Base-by-base conservation (phyloP, 2,329 filamentous ascomycete genomes). In the Nothomitra cinnamomea region DNA sequence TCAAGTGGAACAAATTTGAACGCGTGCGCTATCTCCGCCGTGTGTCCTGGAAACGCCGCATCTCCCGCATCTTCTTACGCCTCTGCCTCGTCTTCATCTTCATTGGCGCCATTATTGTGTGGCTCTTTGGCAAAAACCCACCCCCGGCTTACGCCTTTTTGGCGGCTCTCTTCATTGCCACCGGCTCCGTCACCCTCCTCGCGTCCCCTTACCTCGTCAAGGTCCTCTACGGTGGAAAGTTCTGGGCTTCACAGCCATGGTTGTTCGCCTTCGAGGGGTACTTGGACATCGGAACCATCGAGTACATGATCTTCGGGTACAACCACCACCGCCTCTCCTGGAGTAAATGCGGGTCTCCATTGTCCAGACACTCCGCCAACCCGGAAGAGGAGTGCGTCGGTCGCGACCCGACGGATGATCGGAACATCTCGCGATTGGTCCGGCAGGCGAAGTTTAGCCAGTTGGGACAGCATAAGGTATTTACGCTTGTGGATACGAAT, bases 251-350 rank as follows among this genome's bases (percentile, higher is more conserved):
- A 8, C 68, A 70, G 53, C 63, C 69, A 15, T 70, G 67, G 64
- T 60, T 72, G 47, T 69, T 71, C 54, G 69, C 68, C 2, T 65
- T 72, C 22, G 67, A 70, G 53, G 69, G 69, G 0, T 65, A 69
- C 55, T 61, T 70, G 56, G 57, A 63, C n/a, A 57, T 70, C 12
- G 61, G 59, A 3, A 61, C 62, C 4, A 66, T 70, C 32, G 69
- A 72, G 56, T 56, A 53, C 8, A 60, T 63, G 24, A 64, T 71
- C 28, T 71, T 70, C 51, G 69, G 69, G 17, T 60, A 59, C 2
- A 58, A 65, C 13, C 53, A 65, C 3, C 62, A 61, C 5, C 60
- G 67, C 5, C 60, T 71, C 47, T 55, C 64, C 1, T 62, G 43
- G 43, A 47, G 43, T 15, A 2, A 21, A 3, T 7, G 59, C 53